Percentiles rank a stretch among this genome's conserved stretches.
These are phyloP conservation scores for Venustampulla echinocandica DNA, from an alignment of 495 filamentous ascomycete genomes.

Conservation along the genomic window DNA sequence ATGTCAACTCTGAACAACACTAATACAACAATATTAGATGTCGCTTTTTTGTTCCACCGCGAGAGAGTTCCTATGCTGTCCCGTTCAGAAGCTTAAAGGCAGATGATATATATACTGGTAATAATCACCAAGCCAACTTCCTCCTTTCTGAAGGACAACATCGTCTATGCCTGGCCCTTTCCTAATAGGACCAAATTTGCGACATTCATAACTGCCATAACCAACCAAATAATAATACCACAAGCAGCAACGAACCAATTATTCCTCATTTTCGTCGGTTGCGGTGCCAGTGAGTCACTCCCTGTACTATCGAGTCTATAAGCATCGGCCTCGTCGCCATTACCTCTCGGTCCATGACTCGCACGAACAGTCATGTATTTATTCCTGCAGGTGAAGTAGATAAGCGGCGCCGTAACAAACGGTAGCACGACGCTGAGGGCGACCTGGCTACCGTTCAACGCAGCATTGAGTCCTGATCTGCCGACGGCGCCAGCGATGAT, in stretches of 20 bases:
- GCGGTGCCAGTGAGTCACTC: conserved; percentile 12
- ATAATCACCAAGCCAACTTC: too few relatives aligned
- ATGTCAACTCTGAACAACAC: too few relatives aligned
- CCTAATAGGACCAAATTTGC: conserved; percentile 57
- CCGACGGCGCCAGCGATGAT: conserved; percentile 76
- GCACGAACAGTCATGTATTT: conserved; percentile 67
- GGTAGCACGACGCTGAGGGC: conserved; percentile 73
- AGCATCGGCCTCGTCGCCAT: conserved; percentile 23
- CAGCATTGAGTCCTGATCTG: conserved; percentile 57
- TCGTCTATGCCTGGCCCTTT: conserved; percentile 13
- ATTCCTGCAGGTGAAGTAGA: conserved; percentile 78
- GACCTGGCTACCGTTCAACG: conserved; percentile 71
- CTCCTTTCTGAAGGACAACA: too few relatives aligned
- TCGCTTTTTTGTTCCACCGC: too few relatives aligned
- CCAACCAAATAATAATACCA: conserved; percentile 53
- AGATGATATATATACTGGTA: too few relatives aligned
- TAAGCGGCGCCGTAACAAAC: conserved; percentile 71
- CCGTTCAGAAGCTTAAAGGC: too few relatives aligned
- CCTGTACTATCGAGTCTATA: conserved; percentile 11
- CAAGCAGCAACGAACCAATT: conserved; percentile 45
- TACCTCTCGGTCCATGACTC: conserved; percentile 28
- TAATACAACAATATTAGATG: too few relatives aligned
- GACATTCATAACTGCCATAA: conserved; percentile 66
- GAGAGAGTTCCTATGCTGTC: too few relatives aligned
- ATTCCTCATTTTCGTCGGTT: conserved; percentile 35